Conservation (phyloP, 1,139 yeast species). For the Nakaseomyces glabratus region DNA sequence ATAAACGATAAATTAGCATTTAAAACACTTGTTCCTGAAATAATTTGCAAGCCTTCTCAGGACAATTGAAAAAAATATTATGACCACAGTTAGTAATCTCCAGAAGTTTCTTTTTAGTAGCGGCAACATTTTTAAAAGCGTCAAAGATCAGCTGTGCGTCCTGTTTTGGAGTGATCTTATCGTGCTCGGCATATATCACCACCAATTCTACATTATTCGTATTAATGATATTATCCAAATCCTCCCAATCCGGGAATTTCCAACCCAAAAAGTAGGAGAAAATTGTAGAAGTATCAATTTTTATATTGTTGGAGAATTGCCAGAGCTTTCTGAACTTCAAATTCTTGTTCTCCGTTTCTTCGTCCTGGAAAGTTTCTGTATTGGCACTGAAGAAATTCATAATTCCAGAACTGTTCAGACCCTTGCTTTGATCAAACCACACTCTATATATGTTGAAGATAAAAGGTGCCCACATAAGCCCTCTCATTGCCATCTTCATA, state of each 20-base stretch:
- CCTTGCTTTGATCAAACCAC: slow-evolving; percentile 27
- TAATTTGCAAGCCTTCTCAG: slow-evolving; percentile 11
- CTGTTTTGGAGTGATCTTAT: slow-evolving; percentile 16
- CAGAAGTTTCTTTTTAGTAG: slow-evolving; percentile 10
- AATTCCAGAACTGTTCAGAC: slow-evolving; percentile 28
- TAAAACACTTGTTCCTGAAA: slow-evolving; percentile 10
- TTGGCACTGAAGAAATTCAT: slow-evolving; percentile 19
- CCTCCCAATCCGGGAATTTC: slow-evolving; percentile 22
- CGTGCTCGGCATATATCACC: slow-evolving; percentile 16
- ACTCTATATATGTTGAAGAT: slow-evolving; percentile 24
- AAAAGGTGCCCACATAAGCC: slow-evolving; percentile 18
- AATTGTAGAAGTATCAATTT: slow-evolving; percentile 23
- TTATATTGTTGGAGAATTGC: slow-evolving; percentile 26
- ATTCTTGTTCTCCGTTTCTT: slow-evolving; percentile 9
- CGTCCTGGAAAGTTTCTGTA: too few species aligned
- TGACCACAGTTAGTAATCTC: slow-evolving; percentile 17
- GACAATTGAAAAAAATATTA: slow-evolving; percentile 19
- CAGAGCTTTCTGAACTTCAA: slow-evolving; percentile 20
- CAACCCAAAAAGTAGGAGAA: slow-evolving; percentile 28
- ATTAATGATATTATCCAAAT: slow-evolving; percentile 6
- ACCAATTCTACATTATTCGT: slow-evolving; percentile 7
- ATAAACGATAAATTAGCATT: too few species aligned
- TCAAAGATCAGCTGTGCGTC: slow-evolving; percentile 10
- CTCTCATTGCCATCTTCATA: slow-evolving; percentile 14
- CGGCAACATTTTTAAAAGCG: slow-evolving; percentile 8